A percentile compares a stretch with the other conserved stretches of the same genome.
Conservation (phyloP, 208 protist species). For the Acanthamoeba sp. region DNA sequence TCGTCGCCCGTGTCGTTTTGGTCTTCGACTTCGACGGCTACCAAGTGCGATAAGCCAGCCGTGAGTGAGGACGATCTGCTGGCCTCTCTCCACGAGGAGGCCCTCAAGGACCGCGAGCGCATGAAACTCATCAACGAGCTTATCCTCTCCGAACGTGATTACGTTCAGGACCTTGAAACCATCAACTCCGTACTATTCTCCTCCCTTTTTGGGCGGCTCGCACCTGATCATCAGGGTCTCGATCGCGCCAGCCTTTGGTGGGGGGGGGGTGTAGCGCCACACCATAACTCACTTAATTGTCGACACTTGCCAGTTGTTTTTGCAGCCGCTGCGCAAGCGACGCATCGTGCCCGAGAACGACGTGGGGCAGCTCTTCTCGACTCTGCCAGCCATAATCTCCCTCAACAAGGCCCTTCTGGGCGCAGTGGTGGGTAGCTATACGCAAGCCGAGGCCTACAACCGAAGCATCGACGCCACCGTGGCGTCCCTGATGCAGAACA, state of each 20-base stretch:
- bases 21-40: background rate
- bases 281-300: background rate
- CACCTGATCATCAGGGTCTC: no score
- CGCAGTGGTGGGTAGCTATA: background rate
- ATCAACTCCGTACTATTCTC: constrained; percentile 40
- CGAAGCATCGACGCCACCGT: constrained; percentile 4
- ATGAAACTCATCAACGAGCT: constrained; percentile 18
- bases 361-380: constrained; percentile 11
- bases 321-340: constrained; percentile 41
- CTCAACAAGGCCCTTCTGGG: constrained; percentile 45
- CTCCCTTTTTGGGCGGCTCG: background rate
- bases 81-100: background rate
- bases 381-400: constrained; percentile 38
- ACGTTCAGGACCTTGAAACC: constrained; percentile 17
- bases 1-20: constrained; percentile 8
- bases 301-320: background rate
- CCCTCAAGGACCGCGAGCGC: background rate
- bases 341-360: background rate
- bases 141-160: background rate
- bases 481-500: background rate
- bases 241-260: no score
- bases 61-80: background rate
- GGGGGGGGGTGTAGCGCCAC: no score
- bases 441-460: constrained; percentile 2
- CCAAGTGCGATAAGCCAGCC: background rate